These are phyloP conservation scores for Sisymbrium irio DNA, from an alignment of 345 rosid genomes.

Conservation along the genomic window DNA sequence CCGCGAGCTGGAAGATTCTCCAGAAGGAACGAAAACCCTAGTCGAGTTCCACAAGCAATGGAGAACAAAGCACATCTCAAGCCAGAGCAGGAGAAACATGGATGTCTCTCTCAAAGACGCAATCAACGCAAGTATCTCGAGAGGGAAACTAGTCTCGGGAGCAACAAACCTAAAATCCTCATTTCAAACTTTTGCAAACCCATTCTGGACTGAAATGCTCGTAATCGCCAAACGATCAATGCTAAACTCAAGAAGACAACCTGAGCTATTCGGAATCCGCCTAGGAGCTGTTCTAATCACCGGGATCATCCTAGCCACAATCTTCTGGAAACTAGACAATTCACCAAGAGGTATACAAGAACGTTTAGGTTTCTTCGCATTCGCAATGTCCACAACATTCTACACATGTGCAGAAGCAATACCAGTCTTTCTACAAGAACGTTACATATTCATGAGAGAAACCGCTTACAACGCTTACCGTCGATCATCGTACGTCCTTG, in stretches of 20 bases:
- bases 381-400: constrained; percentile 91
- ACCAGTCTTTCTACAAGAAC: constrained; percentile 84
- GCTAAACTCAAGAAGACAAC: constrained; percentile 71
- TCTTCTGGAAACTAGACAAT: constrained; percentile 72
- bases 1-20: constrained; percentile 74
- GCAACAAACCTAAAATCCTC: constrained; percentile 45
- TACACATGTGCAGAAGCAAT: constrained; percentile 92
- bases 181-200: constrained; percentile 76
- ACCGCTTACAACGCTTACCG: constrained; percentile 92
- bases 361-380: constrained; percentile 85
- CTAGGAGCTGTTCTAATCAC: constrained; percentile 74
- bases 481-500: constrained; percentile 80
- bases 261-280: constrained; percentile 76
- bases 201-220: constrained; percentile 68
- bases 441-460: constrained; percentile 96
- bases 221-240: constrained; percentile 66
- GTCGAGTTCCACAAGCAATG: constrained; percentile 77
- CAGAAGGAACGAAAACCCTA: constrained; percentile 55
- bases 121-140: constrained; percentile 62
- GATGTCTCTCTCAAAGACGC: constrained; percentile 71
- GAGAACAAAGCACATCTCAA: constrained; percentile 34
- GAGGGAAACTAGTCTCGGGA: constrained; percentile 80
- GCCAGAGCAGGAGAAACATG: constrained; percentile 17
- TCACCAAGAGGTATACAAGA: constrained; percentile 89
- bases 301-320: constrained; percentile 75